Conservation (phyloP, 2,329 filamentous ascomycete genomes). For the Xylariaceae sp. region DNA sequence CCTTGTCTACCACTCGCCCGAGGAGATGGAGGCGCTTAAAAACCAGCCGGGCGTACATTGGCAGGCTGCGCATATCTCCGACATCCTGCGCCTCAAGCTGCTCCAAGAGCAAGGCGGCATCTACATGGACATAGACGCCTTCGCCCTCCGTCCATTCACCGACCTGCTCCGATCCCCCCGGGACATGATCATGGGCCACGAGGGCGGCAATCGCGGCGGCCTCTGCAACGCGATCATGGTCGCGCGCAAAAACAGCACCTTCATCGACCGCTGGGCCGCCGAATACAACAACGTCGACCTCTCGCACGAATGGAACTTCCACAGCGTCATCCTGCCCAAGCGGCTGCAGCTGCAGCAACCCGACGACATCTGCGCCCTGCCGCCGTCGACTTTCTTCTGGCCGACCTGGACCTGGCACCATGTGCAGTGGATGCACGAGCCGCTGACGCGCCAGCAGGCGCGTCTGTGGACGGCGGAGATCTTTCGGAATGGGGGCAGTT, state of each 20-base stretch:
- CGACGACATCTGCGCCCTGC: slow-evolving; percentile 34
- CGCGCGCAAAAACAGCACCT: slow-evolving; percentile 33
- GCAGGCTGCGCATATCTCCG: slow-evolving; percentile 34
- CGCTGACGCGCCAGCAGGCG: slow-evolving; percentile 29
- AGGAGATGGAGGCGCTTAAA: slow-evolving; percentile 28
- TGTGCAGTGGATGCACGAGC: slow-evolving; percentile 36
- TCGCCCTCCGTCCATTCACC: slow-evolving; percentile 33
- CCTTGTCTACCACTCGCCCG: slow-evolving; percentile 34
- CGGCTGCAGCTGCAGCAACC: slow-evolving; percentile 27
- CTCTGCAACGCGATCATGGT: slow-evolving; percentile 38
- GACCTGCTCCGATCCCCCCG: slow-evolving; percentile 28
- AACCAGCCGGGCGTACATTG: slow-evolving; percentile 28
- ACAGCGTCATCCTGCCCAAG: slow-evolving; percentile 34
- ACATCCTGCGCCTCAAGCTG: slow-evolving; percentile 34
- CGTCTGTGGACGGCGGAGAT: slow-evolving; percentile 31
- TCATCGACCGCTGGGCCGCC: slow-evolving; percentile 34
- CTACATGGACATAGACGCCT: slow-evolving; percentile 36
- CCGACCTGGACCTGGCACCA: slow-evolving; percentile 38
- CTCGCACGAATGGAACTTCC: slow-evolving; percentile 36
- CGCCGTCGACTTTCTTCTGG: slow-evolving; percentile 37
- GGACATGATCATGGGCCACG: slow-evolving; percentile 33
- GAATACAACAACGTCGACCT: slow-evolving; percentile 33
- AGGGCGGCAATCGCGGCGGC: slow-evolving; percentile 36
- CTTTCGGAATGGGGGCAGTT: slow-evolving; percentile 30
- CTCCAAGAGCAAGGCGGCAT: slow-evolving; percentile 34